Evolutionary conservation across 352 stramenopile genomes (phyloP).

Genomic region (Blastocystis sp.): DNA sequence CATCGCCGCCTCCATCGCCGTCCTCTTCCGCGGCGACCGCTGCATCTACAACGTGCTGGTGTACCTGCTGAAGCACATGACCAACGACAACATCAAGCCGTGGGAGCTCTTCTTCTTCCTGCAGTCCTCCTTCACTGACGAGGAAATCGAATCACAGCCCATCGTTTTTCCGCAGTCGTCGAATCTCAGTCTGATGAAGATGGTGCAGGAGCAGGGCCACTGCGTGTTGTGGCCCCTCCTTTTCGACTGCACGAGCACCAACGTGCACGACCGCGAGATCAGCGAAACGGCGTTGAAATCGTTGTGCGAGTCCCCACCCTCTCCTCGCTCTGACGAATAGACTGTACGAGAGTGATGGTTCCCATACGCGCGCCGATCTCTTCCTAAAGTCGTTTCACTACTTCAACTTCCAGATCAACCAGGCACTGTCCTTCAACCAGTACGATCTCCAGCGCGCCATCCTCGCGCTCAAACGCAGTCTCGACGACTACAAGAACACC

Average conservation of each 20-base stretch:
- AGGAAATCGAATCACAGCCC: background rate
- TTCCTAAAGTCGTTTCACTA: conserved; percentile 44
- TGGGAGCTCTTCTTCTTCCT: conserved; percentile 51
- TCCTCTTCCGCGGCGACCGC: background rate
- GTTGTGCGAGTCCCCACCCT: background rate
- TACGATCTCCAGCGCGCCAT: conserved; percentile 9
- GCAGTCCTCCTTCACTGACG: conserved; percentile 9
- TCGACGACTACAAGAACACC: conserved; percentile 3
- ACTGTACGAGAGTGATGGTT: background rate
- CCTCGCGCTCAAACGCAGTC: background rate
- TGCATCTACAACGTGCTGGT: conserved; percentile 61
- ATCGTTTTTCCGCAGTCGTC: conserved; percentile 17
- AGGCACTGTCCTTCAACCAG: conserved; percentile 26
- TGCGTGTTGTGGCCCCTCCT: conserved; percentile 29
- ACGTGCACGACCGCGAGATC: conserved; percentile 19
- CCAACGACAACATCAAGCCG: conserved; percentile 9
- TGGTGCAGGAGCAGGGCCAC: conserved; percentile 41
- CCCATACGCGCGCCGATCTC: conserved; percentile 2
- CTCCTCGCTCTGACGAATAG: background rate
- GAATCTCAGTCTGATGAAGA: background rate
- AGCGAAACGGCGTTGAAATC: conserved; percentile 32
- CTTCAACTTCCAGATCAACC: conserved; percentile 65
- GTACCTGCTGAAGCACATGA: conserved; percentile 49
- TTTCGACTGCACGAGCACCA: conserved; percentile 32
- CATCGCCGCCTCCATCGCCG: background rate